Evolutionary conservation across 495 filamentous ascomycete genomes (phyloP).

Genomic region (Neohortaea acidophila): DNA sequence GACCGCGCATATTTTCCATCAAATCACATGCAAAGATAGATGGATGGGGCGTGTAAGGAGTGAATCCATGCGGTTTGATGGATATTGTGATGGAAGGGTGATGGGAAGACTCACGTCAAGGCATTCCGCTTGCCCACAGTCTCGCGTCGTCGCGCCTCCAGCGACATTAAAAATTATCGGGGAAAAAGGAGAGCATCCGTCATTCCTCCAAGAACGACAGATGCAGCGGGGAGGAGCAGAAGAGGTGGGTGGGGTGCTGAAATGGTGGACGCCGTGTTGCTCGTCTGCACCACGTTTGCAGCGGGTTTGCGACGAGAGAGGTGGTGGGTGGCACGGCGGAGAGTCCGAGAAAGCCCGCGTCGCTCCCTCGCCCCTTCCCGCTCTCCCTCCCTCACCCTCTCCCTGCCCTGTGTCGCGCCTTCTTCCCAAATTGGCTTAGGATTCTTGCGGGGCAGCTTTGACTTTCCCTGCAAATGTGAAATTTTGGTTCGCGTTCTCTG

Average conservation of each 20-base stretch:
- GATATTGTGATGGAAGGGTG: no score
- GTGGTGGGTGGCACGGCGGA: background rate
- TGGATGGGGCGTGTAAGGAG: no score
- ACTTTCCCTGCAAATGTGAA: no score
- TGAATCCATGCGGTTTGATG: no score
- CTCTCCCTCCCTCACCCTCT: no score
- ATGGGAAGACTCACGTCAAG: conserved; percentile 40
- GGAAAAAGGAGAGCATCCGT: conserved; percentile 44
- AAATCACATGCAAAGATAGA: background rate
- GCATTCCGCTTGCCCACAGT: conserved; percentile 45
- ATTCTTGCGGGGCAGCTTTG: no score
- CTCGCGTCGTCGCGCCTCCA: conserved; percentile 38
- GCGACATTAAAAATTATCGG: conserved; percentile 30
- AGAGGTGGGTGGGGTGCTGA: background rate
- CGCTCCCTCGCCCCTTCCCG: background rate
- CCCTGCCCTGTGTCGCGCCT: no score
- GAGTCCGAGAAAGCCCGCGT: background rate
- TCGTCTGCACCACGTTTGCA: no score
- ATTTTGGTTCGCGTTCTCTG: no score
- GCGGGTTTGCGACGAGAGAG: background rate
- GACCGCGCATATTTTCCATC: background rate
- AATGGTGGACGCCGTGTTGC: background rate
- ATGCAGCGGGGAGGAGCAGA: conserved; percentile 4
- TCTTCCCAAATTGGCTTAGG: no score
- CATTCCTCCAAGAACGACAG: conserved; percentile 28